These are phyloP conservation scores for Gigaspora rosea DNA, from an alignment of 192 early-diverging fungal genomes.

Conservation along the genomic window DNA sequence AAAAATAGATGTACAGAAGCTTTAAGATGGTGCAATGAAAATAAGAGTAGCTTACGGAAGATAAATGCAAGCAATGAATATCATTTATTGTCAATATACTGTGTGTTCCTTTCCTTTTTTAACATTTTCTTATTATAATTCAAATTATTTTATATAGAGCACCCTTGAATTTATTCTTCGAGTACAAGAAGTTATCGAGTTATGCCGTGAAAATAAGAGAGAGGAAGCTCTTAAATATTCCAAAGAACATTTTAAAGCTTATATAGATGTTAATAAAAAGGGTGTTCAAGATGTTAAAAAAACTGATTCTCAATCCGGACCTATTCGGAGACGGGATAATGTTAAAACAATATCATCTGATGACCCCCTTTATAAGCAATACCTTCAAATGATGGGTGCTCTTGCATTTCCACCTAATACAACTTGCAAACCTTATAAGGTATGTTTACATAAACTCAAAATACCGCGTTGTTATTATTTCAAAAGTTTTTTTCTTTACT, in stretches of 20 bases:
- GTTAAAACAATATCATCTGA: background rate
- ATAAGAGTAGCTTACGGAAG: constrained; percentile 85
- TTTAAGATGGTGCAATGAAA: constrained; percentile 93
- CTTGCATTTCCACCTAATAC: constrained; percentile 84
- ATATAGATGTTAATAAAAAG: constrained; percentile 72
- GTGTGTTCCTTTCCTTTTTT: background rate
- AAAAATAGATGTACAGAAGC: constrained; percentile 72
- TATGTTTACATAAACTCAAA: constrained; percentile 26
- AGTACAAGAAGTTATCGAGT: constrained; percentile 93
- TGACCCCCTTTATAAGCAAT: background rate
- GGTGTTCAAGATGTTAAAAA: constrained; percentile 60
- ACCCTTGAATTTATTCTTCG: constrained; percentile 95
- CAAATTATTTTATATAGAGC: constrained; percentile 57
- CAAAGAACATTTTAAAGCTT: constrained; percentile 80
- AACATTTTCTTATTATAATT: background rate
- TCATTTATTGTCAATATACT: background rate
- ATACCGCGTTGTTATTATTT: too few relatives aligned
- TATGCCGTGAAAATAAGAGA: constrained; percentile 63
- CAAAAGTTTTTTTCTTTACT: background rate
- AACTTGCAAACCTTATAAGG: constrained; percentile 78
- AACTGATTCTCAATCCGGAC: background rate
- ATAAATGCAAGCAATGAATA: constrained; percentile 65
- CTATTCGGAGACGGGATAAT: background rate
- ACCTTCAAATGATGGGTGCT: constrained; percentile 78
- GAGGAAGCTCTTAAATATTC: constrained; percentile 84